phyloP scores from a whole-genome alignment of 192 early-diverging fungal genomes.

The Backusella macrospora region DNA sequence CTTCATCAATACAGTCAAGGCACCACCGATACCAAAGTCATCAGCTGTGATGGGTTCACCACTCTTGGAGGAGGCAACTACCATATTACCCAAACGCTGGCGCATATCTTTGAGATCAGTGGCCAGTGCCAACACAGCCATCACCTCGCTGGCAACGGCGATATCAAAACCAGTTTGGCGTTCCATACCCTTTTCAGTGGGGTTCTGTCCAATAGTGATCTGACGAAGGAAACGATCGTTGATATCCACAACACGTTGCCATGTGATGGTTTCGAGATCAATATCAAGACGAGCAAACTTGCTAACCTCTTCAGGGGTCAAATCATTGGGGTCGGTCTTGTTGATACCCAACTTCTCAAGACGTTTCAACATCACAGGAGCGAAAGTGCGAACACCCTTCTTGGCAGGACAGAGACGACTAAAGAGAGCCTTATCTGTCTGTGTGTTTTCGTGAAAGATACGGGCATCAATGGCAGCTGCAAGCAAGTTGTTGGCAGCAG shows the following conservation, averaged over 20 bases:
- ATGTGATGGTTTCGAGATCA: conserved; percentile 91
- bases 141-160: conserved; percentile 96
- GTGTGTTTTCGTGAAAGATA: conserved; percentile 95
- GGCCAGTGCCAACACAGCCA: conserved; percentile 95
- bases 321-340: conserved; percentile 76
- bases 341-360: conserved; percentile 80
- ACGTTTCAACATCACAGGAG: conserved; percentile 85
- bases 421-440: conserved; percentile 78
- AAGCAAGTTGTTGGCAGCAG: conserved; percentile 95
- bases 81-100: conserved; percentile 90
- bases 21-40: conserved; percentile 95
- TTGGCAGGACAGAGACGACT: conserved; percentile 86
- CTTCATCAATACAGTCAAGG: conserved; percentile 96
- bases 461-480: conserved; percentile 98
- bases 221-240: conserved; percentile 96
- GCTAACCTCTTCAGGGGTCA: conserved; percentile 77
- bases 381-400: conserved; percentile 83
- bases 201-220: conserved; percentile 86
- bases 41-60: conserved; percentile 92
- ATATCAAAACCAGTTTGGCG: conserved; percentile 97
- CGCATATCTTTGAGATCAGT: conserved; percentile 94
- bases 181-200: conserved; percentile 85
- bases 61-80: conserved; percentile 81
- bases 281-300: conserved; percentile 93
- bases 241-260: conserved; percentile 95